Base-by-base conservation (phyloP, 1,284 basidiomycete genomes). In the Puccinia polysora region DNA sequence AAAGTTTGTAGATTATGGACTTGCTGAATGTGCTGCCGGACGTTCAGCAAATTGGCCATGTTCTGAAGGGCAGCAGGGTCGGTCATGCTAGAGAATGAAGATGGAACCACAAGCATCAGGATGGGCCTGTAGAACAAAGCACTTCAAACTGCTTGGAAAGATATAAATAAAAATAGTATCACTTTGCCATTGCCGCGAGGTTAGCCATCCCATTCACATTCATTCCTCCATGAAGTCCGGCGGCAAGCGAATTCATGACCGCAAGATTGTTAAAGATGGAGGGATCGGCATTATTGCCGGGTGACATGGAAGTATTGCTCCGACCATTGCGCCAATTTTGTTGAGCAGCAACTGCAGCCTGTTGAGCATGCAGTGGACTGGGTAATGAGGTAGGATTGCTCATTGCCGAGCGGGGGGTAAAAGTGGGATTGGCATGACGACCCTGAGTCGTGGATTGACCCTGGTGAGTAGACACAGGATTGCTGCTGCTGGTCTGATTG, bases 31-130 rank as follows among this genome's bases (percentile, higher is more conserved):
- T 77, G 76, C 82, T 75, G 78, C 79, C 85, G 83, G 74, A 84
- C 83, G 78, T 84, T 84, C 81, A 88, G 82, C 64, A 85, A 82
- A 52, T 60, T 65, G 25, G 62, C 45, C 45, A 65, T 65, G 30
- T 52, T 65, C 50, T 65, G 62, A 18, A 65, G 32, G 30, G 28
- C 20, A 10, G 25, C 47, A 52, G 62, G 45, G 30, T 65, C 43
- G 32, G 25, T 34, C 23, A 65, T 65, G 30, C 62, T 65, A 34
- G 4, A 2, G 23, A 65, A 65, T 12, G 8, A 3, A 14, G 14
- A 20, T 15, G 18, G 2, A 40, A 47, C n/a, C n/a, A n/a, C n/a
- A n/a, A n/a, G n/a, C n/a, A n/a, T n/a, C n/a, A n/a, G n/a, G n/a
- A n/a, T n/a, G n/a, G n/a, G n/a, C n/a, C n/a, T n/a, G n/a, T n/a